A percentile compares a stretch with the other conserved stretches of the same genome.
These are phyloP conservation scores for Streptanthus diversifolius DNA, from an alignment of 345 rosid species.

Conservation along the genomic window DNA sequence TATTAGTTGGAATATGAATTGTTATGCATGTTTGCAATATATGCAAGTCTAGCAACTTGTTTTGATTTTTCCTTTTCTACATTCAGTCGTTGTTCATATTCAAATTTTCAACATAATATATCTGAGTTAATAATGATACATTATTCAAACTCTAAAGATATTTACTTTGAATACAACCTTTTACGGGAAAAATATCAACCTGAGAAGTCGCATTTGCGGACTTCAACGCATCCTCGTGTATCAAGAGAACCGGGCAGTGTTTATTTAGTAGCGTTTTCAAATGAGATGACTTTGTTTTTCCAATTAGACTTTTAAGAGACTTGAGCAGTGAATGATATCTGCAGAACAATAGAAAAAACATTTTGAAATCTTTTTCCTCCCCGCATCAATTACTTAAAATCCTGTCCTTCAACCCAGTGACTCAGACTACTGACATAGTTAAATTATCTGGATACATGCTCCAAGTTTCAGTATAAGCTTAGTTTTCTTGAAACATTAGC, in stretches of 20 bases:
- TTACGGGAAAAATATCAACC: slow-evolving; percentile 10
- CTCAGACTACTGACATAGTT: background rate
- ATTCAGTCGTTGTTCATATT: background rate
- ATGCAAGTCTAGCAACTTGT: background rate
- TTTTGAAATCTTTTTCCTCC: background rate
- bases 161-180: background rate
- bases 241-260: slow-evolving; percentile 55
- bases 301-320: slow-evolving; percentile 53
- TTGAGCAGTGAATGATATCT: slow-evolving; percentile 62
- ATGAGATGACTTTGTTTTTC: slow-evolving; percentile 47
- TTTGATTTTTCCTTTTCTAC: background rate
- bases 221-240: slow-evolving; percentile 24
- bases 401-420: background rate
- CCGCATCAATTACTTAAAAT: background rate
- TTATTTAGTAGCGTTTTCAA: slow-evolving; percentile 55
- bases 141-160: background rate
- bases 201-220: slow-evolving; percentile 6
- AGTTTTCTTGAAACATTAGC: background rate
- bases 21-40: background rate
- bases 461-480: background rate
- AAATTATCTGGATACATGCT: slow-evolving; percentile 9
- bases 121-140: background rate
- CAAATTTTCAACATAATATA: background rate
- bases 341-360: slow-evolving; percentile 2
- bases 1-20: background rate